A percentile compares a stretch with the other conserved stretches of the same genome.
Conservation (phyloP, 2,329 filamentous ascomycete genomes). For the Diaporthe sp. region DNA sequence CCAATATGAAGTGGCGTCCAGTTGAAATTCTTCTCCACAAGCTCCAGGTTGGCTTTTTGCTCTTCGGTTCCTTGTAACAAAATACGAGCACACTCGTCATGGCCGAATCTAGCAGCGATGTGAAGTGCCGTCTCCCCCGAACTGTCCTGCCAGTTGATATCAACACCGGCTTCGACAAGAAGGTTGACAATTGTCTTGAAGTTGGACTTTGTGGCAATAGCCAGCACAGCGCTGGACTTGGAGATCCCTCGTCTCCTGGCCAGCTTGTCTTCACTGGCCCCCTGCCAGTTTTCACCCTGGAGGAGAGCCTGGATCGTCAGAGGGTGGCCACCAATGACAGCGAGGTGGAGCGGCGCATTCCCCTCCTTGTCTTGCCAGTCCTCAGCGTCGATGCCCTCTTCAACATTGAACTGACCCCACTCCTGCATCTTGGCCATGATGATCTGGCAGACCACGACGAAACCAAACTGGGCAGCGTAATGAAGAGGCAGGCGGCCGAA, state of each 20-base stretch:
- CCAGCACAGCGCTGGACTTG: conserved; percentile 89
- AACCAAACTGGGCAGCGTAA: conserved; percentile 95
- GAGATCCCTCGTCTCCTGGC: conserved; percentile 78
- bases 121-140: conserved; percentile 93
- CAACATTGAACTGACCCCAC: conserved; percentile 89
- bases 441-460: conserved; percentile 89
- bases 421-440: conserved; percentile 90
- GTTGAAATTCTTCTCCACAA: conserved; percentile 85
- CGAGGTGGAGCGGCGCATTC: conserved; percentile 90
- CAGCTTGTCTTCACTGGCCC: conserved; percentile 71
- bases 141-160: conserved; percentile 93
- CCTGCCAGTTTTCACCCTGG: conserved; percentile 83
- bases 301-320: conserved; percentile 87
- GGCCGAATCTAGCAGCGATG: conserved; percentile 89
- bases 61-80: conserved; percentile 78
- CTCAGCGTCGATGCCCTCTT: conserved; percentile 86
- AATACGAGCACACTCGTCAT: conserved; percentile 82
- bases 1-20: conserved; percentile 98
- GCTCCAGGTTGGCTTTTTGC: conserved; percentile 82
- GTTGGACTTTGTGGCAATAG: conserved; percentile 89
- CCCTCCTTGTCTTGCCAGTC: conserved; percentile 95
- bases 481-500: conserved; percentile 90
- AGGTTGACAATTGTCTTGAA: conserved; percentile 87
- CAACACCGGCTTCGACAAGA: conserved; percentile 88
- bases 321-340: conserved; percentile 91